Conservation (phyloP, 2,329 filamentous ascomycete genomes). For the Neoscytalidium dimidiatum region DNA sequence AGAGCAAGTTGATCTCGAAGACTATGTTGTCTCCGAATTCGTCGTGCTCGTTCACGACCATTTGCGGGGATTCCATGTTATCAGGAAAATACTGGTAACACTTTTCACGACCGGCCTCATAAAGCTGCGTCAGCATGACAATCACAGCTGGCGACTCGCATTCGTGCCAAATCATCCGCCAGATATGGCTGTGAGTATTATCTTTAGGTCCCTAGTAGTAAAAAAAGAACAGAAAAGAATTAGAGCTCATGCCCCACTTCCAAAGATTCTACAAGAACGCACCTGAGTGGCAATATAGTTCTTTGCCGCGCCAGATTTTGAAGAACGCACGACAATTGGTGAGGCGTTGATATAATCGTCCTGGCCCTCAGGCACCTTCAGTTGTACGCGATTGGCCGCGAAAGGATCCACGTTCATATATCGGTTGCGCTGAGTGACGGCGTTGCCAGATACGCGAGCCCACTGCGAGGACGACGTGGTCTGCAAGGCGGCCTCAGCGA, state of each 20-base stretch:
- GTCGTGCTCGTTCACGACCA: slow-evolving; percentile 63
- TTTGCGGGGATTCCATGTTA: slow-evolving; percentile 35
- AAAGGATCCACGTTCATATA: slow-evolving; percentile 91
- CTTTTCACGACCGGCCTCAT: slow-evolving; percentile 77
- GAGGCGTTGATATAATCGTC: slow-evolving; percentile 57
- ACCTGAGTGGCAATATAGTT: slow-evolving; percentile 89
- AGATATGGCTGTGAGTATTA: slow-evolving; percentile 77
- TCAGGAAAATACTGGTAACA: slow-evolving; percentile 86
- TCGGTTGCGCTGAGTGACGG: slow-evolving; percentile 69
- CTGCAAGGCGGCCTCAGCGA: slow-evolving; percentile 42
- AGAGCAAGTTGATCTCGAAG: slow-evolving; percentile 66
- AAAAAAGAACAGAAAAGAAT: too few relatives aligned
- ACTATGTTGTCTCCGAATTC: slow-evolving; percentile 67
- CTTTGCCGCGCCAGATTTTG: slow-evolving; percentile 42
- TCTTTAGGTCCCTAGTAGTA: slow-evolving; percentile 71
- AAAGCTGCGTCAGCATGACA: slow-evolving; percentile 90
- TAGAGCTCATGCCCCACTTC: too few relatives aligned
- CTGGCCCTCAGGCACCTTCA: slow-evolving; percentile 71
- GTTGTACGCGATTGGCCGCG: slow-evolving; percentile 79
- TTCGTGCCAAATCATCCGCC: slow-evolving; percentile 94
- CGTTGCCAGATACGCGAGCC: slow-evolving; percentile 59
- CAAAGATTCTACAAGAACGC: too few relatives aligned
- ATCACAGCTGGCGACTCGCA: slow-evolving; percentile 71
- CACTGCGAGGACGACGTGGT: slow-evolving; percentile 50
- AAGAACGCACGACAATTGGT: slow-evolving; percentile 46